A percentile compares a stretch with the other conserved stretches of the same genome.
These are phyloP conservation scores for Piromyces finnis DNA, from an alignment of 192 early-diverging fungal genomes.

Conservation along the genomic window DNA sequence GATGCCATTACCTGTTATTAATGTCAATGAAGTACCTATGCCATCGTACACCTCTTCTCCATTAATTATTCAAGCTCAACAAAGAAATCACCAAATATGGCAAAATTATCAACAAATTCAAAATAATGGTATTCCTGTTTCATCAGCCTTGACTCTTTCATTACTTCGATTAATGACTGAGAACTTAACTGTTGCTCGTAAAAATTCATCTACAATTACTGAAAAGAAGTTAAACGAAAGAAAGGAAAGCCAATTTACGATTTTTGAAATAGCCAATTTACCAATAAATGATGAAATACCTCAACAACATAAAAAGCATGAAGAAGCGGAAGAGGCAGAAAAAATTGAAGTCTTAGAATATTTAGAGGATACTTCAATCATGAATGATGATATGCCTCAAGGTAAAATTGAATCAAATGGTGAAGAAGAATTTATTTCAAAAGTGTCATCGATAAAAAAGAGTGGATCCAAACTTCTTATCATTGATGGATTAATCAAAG, in stretches of 20 bases:
- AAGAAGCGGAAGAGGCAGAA: too few species aligned
- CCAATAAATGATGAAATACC: too few species aligned
- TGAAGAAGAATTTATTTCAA: too few species aligned
- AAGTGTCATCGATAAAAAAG: background rate
- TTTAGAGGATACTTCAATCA: too few species aligned
- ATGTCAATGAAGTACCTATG: background rate
- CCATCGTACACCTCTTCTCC: background rate
- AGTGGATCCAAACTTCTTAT: background rate
- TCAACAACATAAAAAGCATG: too few species aligned
- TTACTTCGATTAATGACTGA: background rate
- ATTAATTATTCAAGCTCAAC: background rate
- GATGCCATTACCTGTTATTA: background rate
- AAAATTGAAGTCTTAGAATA: too few species aligned
- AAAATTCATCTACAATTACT: background rate
- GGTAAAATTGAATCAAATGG: too few species aligned
- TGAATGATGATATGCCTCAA: too few species aligned
- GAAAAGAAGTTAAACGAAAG: background rate
- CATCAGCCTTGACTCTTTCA: background rate
- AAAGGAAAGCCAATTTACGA: background rate
- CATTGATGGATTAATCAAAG: background rate
- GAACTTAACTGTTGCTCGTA: background rate
- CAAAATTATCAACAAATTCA: background rate
- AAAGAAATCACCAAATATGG: background rate
- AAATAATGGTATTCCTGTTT: background rate
- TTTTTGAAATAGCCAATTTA: background rate